Base-by-base conservation (phyloP, 1,139 yeast genomes). In the Pichia sp. region DNA sequence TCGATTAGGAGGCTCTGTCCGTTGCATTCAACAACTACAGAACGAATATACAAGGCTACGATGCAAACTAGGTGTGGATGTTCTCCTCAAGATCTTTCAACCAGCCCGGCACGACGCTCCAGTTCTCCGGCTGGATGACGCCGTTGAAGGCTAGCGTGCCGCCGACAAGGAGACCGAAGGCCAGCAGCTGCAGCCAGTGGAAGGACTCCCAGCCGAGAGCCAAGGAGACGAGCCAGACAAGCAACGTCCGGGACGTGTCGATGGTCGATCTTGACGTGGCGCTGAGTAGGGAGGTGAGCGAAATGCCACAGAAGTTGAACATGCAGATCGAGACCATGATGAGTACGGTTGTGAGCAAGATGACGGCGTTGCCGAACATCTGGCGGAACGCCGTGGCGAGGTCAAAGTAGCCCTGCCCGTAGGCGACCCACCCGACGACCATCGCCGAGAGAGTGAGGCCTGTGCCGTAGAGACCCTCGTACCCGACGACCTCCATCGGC, bases 211-310 rank as follows among this genome's bases (percentile, higher is more conserved):
- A 88, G 3, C 95, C 95, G 63, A 87, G 67, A n/a, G 71, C 53
- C 55, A 87, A 72, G 0, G 95, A 89, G n/a, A 85, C 77, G 1
- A 83, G 52, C 95, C 95, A 88, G 24, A 88, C 92, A 44, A 86
- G 72, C 46, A 87, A 71, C 0, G 95, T 87, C 63, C 95, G 77
- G 59, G 88, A 84, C 0, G 92, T 84, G 65, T 88, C 95, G 48
- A 88, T 80, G 1, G 95, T 88, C 20, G 91, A 83, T 65, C 95
- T 76, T 2, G 93, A 78, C 0, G 95, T 87, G 40, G 95, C 95
- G 52, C 87, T 83, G 52, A 87, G 69, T 51, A 73, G 71, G 52
- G 80, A 77, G 2, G 95, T 88, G 48, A 88, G 74, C 4, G 89
- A 77, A 49, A 87, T 77, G 0, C 96, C 96, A 62, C 84, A 84